phyloP scores from a whole-genome alignment of 495 filamentous ascomycete genomes.

The Lepidopterella palustris region DNA sequence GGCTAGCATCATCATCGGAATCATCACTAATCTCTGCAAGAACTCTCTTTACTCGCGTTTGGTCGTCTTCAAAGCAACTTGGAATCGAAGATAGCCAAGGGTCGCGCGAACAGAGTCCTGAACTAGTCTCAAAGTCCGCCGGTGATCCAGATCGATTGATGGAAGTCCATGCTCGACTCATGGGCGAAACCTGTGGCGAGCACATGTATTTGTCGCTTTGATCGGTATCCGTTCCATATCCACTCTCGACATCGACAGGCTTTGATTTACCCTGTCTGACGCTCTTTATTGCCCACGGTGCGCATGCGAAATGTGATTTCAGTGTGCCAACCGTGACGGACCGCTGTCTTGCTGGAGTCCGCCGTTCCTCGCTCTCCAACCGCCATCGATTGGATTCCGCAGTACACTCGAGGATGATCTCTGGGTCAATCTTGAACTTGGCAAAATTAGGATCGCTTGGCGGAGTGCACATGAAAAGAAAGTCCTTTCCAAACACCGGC shows the following conservation, averaged over 20 bases:
- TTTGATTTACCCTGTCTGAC: conserved; percentile 4
- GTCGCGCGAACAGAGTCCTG: background rate
- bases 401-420: conserved; percentile 51
- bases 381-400: conserved; percentile 42
- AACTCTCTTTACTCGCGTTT: conserved; percentile 11
- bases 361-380: conserved; percentile 2
- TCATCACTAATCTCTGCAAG: conserved; percentile 8
- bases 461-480: conserved; percentile 63
- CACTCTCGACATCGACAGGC: conserved; percentile 21
- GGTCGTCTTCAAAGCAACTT: conserved; percentile 7
- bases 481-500: conserved; percentile 78
- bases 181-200: conserved; percentile 25
- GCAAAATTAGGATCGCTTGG: conserved; percentile 51
- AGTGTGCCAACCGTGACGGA: background rate
- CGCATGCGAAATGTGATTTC: background rate
- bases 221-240: conserved; percentile 22
- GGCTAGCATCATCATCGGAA: background rate
- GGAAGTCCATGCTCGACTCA: conserved; percentile 16
- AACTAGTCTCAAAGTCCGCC: background rate
- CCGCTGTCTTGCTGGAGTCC: background rate
- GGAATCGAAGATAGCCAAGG: conserved; percentile 9
- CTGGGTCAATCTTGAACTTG: conserved; percentile 60
- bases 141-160: conserved; percentile 23
- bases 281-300: conserved; percentile 10
- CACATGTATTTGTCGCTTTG: conserved; percentile 21